phyloP scores from a whole-genome alignment of 2,329 filamentous ascomycete genomes.

The Calonectria henricotiae region DNA sequence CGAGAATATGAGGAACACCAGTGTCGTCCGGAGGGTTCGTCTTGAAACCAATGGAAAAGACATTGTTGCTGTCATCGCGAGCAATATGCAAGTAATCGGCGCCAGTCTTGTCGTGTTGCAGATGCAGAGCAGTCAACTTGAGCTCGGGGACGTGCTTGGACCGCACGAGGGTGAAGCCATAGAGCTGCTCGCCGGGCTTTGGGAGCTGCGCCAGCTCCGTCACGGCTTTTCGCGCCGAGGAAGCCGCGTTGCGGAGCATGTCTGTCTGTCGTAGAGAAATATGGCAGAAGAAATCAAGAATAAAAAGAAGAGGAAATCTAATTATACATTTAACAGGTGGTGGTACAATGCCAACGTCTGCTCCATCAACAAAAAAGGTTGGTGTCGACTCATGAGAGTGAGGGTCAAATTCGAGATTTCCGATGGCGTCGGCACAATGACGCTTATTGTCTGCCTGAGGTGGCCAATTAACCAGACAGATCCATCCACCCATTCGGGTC shows the following conservation, averaged over 20 bases:
- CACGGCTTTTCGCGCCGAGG: constrained; percentile 74
- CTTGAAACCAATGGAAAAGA: constrained; percentile 99
- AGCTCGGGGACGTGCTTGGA: constrained; percentile 95
- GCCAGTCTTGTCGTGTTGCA: constrained; percentile 95
- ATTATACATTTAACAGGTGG: constrained; percentile 43
- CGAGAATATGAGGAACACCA: constrained; percentile 95
- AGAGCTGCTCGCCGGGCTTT: constrained; percentile 85
- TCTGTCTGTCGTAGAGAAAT: constrained; percentile 33
- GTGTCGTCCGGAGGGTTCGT: constrained; percentile 98
- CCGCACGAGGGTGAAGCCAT: constrained; percentile 93
- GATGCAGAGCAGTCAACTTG: constrained; percentile 89
- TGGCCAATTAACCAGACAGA: constrained; percentile 32
- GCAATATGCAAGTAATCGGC: constrained; percentile 97
- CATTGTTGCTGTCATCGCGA: constrained; percentile 97
- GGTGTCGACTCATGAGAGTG: constrained; percentile 37
- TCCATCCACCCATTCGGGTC: constrained; percentile 26
- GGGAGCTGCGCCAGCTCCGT: constrained; percentile 85
- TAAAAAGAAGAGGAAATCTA: constrained; percentile 33
- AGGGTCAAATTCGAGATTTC: constrained; percentile 46
- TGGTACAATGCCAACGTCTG: constrained; percentile 38
- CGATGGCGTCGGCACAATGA: constrained; percentile 46
- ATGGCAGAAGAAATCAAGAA: neutral
- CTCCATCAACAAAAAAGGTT: constrained; percentile 25
- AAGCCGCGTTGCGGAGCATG: constrained; percentile 71
- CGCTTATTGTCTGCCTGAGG: constrained; percentile 36